phyloP scores from a whole-genome alignment of 2,329 filamentous ascomycete genomes.

The Colletotrichum eleusines region DNA sequence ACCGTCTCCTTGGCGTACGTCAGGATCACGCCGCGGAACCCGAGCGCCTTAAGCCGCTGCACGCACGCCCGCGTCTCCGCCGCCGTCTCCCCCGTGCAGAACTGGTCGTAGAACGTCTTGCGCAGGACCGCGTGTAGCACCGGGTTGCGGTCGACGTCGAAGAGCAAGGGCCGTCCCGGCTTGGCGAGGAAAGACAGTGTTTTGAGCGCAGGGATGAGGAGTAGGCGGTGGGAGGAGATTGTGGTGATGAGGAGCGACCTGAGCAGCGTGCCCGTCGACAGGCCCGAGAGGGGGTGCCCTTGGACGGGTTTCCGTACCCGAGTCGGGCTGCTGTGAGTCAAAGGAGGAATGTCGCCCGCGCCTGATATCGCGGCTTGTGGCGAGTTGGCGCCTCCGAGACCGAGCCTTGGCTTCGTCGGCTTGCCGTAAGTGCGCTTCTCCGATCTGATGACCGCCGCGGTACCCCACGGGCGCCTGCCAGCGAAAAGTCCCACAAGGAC shows the following conservation, averaged over 20 bases:
- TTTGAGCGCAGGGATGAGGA: conserved; percentile 53
- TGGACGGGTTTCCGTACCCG: conserved; percentile 9
- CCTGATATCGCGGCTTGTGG: conserved; percentile 23
- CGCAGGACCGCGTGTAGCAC: conserved; percentile 61
- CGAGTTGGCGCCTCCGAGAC: conserved; percentile 24
- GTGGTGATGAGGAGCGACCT: conserved; percentile 58
- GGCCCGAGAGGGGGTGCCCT: conserved; percentile 44
- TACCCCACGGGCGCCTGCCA: conserved; percentile 31
- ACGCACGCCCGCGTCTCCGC: conserved; percentile 59
- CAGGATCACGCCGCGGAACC: conserved; percentile 67
- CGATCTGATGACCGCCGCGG: conserved; percentile 3
- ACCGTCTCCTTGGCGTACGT: conserved; percentile 63
- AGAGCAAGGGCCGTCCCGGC: conserved; percentile 47
- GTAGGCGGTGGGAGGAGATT: conserved; percentile 58
- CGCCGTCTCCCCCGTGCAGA: conserved; percentile 65
- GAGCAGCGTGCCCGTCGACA: conserved; percentile 53
- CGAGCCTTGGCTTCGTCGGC: conserved; percentile 32
- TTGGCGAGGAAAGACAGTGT: conserved; percentile 55
- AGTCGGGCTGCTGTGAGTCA: not conserved
- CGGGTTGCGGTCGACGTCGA: conserved; percentile 63
- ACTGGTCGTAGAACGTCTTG: conserved; percentile 66
- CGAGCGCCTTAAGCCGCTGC: conserved; percentile 59
- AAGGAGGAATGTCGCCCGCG: not conserved
- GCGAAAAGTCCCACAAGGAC: conserved; percentile 11
- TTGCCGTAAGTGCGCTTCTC: conserved; percentile 34